Conservation (phyloP, 306 rosid species). For the Hippophae rhamnoides region DNA sequence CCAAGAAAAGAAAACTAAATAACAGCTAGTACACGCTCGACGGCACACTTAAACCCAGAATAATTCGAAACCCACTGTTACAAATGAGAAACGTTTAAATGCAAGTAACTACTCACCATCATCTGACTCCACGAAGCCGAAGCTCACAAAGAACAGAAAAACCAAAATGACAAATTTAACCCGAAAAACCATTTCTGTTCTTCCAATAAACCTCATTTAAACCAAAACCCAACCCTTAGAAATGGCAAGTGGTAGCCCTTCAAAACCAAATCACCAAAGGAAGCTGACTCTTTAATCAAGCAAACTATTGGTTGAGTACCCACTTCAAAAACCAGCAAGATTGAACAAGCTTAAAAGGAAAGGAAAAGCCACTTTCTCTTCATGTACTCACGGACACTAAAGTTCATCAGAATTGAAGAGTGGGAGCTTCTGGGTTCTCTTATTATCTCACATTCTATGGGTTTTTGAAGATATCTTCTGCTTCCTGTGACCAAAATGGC, state of each 20-base stretch:
- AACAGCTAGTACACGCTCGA: constrained; percentile 1
- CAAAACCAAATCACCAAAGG: not conserved
- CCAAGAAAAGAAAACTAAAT: not conserved
- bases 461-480: constrained; percentile 1
- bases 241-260: not conserved
- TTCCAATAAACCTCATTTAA: constrained; percentile 3
- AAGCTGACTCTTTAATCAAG: constrained; percentile 10
- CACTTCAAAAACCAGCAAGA: constrained; percentile 1
- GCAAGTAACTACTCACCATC: constrained; percentile 55
- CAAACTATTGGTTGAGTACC: not conserved
- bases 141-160: constrained; percentile 33
- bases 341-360: constrained; percentile 5
- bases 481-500: not conserved
- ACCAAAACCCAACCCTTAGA: not conserved
- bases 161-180: constrained; percentile 39
- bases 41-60: not conserved
- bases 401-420: constrained; percentile 5
- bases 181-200: constrained; percentile 44
- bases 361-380: constrained; percentile 1
- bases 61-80: no score
- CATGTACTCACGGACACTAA: constrained; percentile 18
- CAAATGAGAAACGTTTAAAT: not conserved
- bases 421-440: constrained; percentile 14
- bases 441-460: constrained; percentile 16
- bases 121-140: constrained; percentile 46